These are phyloP conservation scores for Perilla frutescens DNA, from an alignment of 257 asterid genomes.

Conservation along the genomic window DNA sequence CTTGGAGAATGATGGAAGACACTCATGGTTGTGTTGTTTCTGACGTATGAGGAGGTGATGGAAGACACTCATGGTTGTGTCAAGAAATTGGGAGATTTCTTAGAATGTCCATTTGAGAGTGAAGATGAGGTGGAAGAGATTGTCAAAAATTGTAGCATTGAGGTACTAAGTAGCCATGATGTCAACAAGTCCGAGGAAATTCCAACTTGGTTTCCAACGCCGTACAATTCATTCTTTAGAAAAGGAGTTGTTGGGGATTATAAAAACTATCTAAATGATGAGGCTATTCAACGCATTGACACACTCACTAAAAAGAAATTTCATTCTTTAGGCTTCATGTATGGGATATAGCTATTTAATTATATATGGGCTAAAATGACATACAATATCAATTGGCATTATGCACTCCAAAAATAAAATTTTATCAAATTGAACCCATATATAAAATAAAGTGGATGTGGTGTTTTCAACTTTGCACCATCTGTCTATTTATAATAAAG, in stretches of 20 bases:
- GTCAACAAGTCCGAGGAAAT: constrained; percentile 41
- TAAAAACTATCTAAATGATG: constrained; percentile 31
- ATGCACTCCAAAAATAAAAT: too few species aligned
- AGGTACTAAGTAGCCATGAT: constrained; percentile 32
- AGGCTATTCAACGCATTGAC: constrained; percentile 37
- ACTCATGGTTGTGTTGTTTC: constrained; percentile 34
- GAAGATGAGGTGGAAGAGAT: constrained; percentile 35
- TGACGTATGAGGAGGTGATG: constrained; percentile 44
- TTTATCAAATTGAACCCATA: too few species aligned
- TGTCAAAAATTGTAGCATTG: constrained; percentile 42
- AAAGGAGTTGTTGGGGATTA: constrained; percentile 42
- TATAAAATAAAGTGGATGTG: too few species aligned
- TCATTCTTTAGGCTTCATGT: constrained; percentile 33
- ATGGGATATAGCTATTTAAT: constrained; percentile 34
- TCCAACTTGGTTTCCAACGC: constrained; percentile 27
- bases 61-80: constrained; percentile 37
- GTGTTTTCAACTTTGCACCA: too few species aligned
- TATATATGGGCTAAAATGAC: too few species aligned
- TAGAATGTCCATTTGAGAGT: constrained; percentile 42
- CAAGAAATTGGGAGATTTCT: constrained; percentile 41
- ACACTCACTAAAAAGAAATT: constrained; percentile 29
- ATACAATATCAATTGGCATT: too few species aligned
- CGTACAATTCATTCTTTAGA: constrained; percentile 42
- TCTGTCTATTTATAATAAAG: too few species aligned
- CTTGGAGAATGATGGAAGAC: constrained; percentile 42